Percentiles rank a stretch among this genome's conserved stretches.
Evolutionary conservation across 768 basidiomycete species (phyloP).

Genomic region (Neoboletus magnificus): DNA sequence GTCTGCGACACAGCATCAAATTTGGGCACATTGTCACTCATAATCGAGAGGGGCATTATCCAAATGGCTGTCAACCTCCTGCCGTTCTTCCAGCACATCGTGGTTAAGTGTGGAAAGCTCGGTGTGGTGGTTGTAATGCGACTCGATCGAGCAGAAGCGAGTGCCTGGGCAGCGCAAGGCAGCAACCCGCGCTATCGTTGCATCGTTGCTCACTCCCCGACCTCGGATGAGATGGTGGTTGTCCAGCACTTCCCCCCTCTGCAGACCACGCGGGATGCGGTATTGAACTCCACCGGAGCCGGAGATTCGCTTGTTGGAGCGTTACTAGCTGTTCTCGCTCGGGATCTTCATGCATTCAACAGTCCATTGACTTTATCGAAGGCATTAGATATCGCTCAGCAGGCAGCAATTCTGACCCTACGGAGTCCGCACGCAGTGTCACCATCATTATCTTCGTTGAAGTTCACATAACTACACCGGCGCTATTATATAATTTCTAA

Average conservation of each 20-base stretch:
- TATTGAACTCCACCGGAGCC: constrained; percentile 83
- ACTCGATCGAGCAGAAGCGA: constrained; percentile 39
- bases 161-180: constrained; percentile 48
- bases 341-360: constrained; percentile 43
- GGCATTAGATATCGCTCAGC: constrained; percentile 56
- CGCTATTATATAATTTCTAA: background rate
- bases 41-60: constrained; percentile 65
- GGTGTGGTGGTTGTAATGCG: constrained; percentile 67
- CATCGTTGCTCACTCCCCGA: constrained; percentile 49
- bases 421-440: constrained; percentile 61
- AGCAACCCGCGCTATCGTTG: constrained; percentile 47
- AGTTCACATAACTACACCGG: background rate
- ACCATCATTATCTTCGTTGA: constrained; percentile 46
- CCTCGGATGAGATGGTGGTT: constrained; percentile 48
- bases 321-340: constrained; percentile 63
- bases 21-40: constrained; percentile 53
- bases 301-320: constrained; percentile 90
- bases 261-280: constrained; percentile 32
- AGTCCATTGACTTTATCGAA: constrained; percentile 42
- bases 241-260: constrained; percentile 73
- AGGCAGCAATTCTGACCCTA: constrained; percentile 60
- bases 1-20: constrained; percentile 40
- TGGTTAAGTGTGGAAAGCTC: constrained; percentile 79
- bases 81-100: constrained; percentile 78
- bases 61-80: constrained; percentile 82